A percentile compares a stretch with the other conserved stretches of the same genome.
These are phyloP conservation scores for Chytridium lagenaria DNA, from an alignment of 371 early-diverging fungal species.

Conservation along the genomic window DNA sequence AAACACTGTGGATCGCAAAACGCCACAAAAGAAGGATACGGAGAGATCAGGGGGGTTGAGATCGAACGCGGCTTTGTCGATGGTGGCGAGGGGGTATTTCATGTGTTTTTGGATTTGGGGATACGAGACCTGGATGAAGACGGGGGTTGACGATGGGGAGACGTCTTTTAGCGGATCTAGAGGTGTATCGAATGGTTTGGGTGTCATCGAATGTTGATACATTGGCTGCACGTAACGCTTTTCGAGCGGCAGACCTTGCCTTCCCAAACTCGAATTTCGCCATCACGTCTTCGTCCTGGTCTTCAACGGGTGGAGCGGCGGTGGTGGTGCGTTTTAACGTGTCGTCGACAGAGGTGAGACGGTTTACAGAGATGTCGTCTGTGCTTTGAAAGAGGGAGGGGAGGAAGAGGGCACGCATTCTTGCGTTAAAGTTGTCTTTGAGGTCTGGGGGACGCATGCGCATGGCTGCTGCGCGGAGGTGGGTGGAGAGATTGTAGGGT, in stretches of 20 bases:
- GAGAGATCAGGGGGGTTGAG: constrained; percentile 20
- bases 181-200: neutral
- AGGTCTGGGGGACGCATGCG: constrained; percentile 4
- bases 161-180: no score
- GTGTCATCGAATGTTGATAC: neutral
- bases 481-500: constrained; percentile 24
- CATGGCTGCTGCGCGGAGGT: constrained; percentile 9
- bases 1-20: constrained; percentile 19
- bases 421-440: constrained; percentile 33
- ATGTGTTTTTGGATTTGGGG: neutral
- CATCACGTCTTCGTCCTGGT: neutral
- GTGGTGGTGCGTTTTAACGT: neutral
- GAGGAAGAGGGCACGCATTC: constrained; percentile 34
- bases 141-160: no score
- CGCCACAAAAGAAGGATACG: constrained; percentile 17
- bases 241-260: neutral
- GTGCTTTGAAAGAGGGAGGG: constrained; percentile 34
- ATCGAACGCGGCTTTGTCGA: constrained; percentile 9
- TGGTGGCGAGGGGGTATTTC: constrained; percentile 22
- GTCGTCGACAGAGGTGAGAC: neutral
- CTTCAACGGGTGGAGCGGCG: neutral
- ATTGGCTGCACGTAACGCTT: neutral
- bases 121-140: neutral
- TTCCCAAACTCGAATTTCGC: constrained; percentile 8
- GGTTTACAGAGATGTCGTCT: neutral